Evolutionary conservation across 257 asterid species (phyloP), one percentile per base, ranked within the genome.

Genomic region (Paulownia fortunei): DNA sequence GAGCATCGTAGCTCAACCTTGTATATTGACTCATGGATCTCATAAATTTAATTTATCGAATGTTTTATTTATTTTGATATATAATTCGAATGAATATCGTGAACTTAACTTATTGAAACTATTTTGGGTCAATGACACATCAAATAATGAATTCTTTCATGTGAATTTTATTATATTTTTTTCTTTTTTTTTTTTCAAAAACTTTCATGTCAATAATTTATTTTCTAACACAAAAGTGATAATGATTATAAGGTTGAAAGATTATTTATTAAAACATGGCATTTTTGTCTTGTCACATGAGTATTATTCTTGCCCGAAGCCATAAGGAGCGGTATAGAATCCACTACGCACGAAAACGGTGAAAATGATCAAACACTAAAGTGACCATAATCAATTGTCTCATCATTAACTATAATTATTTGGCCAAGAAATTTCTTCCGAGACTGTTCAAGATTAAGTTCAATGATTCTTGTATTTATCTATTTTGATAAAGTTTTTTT

Each of bases 381-480:
- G 15, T 62, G 47, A 16, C 46, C 69, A 62, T 62, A 62, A 32
- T 62, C 69, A 34, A 34, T 15, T 0, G 47, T 36, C 47, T 62
- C 46, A 62, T 62, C 27, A 62, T 62, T 30, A 60, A 15, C 19
- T 13, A 13, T 30, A 52, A 27, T 47, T 12, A 1, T 30, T 12
- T 10, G 19, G 51, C 47, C 51, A 8, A 7, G 4, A 34, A 7
- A n/a, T 51, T 69, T 71, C 36, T 52, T 30, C 42, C 42, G 30
- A 41, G n/a, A 39, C 56, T 19, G 72, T 65, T 65, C 30, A 65
- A 41, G 56, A 63, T 46, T 6, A 10, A 8, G 70, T 79, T 72
- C 76, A 79, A 69, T 65, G 79, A 60, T 60, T 60, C 66, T 60
- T 13, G 7, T 60, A 27, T 26, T 26, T 23, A 21, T 56, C 63